Evolutionary conservation across 352 stramenopile species (phyloP).

Genomic region (Globisporangium megalacanthum): DNA sequence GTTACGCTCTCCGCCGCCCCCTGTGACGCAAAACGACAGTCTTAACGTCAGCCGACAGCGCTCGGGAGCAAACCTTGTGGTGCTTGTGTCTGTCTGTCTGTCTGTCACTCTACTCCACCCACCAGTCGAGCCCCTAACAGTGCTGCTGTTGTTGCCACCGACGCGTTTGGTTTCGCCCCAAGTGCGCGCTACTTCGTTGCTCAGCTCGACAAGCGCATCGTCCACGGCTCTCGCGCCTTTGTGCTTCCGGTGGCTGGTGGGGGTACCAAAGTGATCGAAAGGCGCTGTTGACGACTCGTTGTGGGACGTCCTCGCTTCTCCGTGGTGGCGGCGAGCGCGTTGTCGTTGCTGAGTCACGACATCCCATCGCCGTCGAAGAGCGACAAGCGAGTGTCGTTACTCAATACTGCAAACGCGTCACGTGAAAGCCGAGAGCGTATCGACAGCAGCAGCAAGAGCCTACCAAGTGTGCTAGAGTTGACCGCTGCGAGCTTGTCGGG

Average conservation of each 20-base stretch:
- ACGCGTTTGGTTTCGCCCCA: constrained; percentile 22
- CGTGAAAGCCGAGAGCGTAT: neutral
- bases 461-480: constrained; percentile 51
- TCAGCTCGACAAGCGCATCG: constrained; percentile 58
- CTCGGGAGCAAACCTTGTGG: no score
- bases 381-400: neutral
- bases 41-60: neutral
- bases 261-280: constrained; percentile 13
- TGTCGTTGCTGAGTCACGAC: constrained; percentile 34
- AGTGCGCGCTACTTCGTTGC: constrained; percentile 36
- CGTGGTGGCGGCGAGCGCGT: constrained; percentile 26
- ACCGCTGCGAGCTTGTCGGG: constrained; percentile 34
- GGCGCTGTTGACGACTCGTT: constrained; percentile 12
- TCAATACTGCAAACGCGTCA: neutral
- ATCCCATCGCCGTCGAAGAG: neutral
- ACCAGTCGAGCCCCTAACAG: neutral
- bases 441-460: neutral
- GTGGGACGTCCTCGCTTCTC: constrained; percentile 4
- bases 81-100: no score
- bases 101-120: no score
- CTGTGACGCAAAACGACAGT: neutral
- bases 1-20: constrained; percentile 21
- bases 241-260: constrained; percentile 8
- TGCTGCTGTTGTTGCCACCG: constrained; percentile 5
- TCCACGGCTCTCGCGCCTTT: constrained; percentile 46